Evolutionary conservation across 108 stramenopile genomes (phyloP).

Genomic region (Skeletonema tropicum): DNA sequence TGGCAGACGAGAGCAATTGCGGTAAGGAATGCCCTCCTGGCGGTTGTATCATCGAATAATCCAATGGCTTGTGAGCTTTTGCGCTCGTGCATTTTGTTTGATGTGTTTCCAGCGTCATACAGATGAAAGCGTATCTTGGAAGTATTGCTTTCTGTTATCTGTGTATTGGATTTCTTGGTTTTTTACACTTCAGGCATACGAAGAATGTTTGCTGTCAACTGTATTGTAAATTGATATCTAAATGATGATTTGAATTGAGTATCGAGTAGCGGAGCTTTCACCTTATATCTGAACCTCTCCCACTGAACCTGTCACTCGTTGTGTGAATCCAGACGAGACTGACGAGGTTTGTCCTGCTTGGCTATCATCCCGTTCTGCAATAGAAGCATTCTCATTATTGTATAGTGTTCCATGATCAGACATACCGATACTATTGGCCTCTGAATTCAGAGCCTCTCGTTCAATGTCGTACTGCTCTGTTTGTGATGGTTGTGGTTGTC

Average conservation of each 20-base stretch:
- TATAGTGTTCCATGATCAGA: background rate
- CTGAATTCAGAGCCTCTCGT: conserved; percentile 2
- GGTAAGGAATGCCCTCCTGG: conserved; percentile 45
- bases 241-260: background rate
- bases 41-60: background rate
- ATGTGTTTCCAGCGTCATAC: background rate
- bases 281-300: background rate
- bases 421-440: background rate
- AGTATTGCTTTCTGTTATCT: background rate
- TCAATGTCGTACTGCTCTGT: background rate
- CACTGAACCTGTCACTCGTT: background rate
- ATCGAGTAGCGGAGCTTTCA: background rate
- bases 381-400: background rate
- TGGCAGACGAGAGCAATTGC: conserved; percentile 33
- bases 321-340: background rate
- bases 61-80: background rate
- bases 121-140: conserved; percentile 4
- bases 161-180: background rate
- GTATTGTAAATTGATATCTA: background rate
- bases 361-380: background rate
- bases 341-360: background rate
- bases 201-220: background rate
- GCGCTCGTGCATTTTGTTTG: background rate
- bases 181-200: background rate
- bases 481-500: background rate